These are phyloP conservation scores for Sarcodon sp. DNA, from an alignment of 768 basidiomycete genomes.

Conservation along the genomic window DNA sequence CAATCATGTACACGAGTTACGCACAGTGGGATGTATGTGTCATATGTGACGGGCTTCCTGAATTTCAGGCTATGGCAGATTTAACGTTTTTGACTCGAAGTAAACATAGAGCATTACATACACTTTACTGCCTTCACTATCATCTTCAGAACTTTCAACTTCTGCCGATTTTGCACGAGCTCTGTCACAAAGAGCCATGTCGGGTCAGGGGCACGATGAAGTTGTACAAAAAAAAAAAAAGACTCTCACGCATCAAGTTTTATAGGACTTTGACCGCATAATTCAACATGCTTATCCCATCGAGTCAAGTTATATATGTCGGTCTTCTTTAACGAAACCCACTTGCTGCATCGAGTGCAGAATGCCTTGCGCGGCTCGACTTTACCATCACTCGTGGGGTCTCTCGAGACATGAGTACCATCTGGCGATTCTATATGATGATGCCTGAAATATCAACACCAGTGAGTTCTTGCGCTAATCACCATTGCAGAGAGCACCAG, in stretches of 20 bases:
- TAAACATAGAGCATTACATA: background rate
- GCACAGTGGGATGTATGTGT: no score
- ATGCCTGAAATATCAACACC: conserved; percentile 2
- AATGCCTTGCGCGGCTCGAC: conserved; percentile 45
- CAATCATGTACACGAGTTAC: no score
- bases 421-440: conserved; percentile 10
- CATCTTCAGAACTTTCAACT: conserved; percentile 7
- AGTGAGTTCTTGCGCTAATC: background rate
- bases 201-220: background rate
- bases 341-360: conserved; percentile 45
- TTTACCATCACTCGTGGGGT: conserved; percentile 42
- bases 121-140: conserved; percentile 12
- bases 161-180: no score
- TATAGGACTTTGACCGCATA: conserved; percentile 28
- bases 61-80: no score
- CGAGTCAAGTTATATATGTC: conserved; percentile 43
- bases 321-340: conserved; percentile 39
- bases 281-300: conserved; percentile 47
- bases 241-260: background rate
- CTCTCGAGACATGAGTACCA: conserved; percentile 46
- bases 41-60: no score
- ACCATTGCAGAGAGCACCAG: background rate
- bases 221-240: background rate
- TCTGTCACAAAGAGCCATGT: background rate
- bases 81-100: no score